Conservation (phyloP, 768 basidiomycete genomes). For the Candolleomyces eurysporus region DNA sequence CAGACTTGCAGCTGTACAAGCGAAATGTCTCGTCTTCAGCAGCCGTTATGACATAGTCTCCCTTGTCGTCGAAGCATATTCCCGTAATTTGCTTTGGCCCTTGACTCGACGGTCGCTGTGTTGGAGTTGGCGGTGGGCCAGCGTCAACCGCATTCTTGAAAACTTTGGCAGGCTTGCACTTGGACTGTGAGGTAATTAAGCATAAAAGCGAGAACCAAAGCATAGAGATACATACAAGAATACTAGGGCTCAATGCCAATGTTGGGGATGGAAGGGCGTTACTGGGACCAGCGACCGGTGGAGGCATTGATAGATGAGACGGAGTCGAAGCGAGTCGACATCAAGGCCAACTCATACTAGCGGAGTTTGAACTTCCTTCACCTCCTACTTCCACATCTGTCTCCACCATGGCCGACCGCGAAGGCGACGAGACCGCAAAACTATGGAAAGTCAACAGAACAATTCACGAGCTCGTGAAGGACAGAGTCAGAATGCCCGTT, state of each 20-base stretch:
- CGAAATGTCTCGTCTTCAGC: constrained; percentile 92
- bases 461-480: constrained; percentile 93
- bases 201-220: constrained; percentile 6
- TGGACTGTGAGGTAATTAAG: constrained; percentile 40
- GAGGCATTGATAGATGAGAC: constrained; percentile 4
- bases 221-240: constrained; percentile 38
- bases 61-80: constrained; percentile 87
- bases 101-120: constrained; percentile 28
- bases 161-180: constrained; percentile 86
- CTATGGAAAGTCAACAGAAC: constrained; percentile 97
- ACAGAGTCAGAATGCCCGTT: constrained; percentile 63
- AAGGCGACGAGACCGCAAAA: constrained; percentile 73
- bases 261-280: constrained; percentile 14
- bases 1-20: constrained; percentile 83
- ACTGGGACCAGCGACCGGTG: constrained; percentile 7
- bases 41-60: constrained; percentile 82
- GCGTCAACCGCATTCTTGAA: constrained; percentile 78
- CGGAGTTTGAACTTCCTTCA: constrained; percentile 55
- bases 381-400: constrained; percentile 10
- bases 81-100: constrained; percentile 79
- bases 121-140: constrained; percentile 44
- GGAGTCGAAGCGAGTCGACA: constrained; percentile 14
- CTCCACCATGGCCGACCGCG: constrained; percentile 53
- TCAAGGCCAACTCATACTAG: constrained; percentile 12
- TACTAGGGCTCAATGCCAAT: constrained; percentile 41